Evolutionary conservation across 192 early-diverging fungal genomes (phyloP), one percentile per base, ranked within the genome.

Genomic region (Pilaira anomala): DNA sequence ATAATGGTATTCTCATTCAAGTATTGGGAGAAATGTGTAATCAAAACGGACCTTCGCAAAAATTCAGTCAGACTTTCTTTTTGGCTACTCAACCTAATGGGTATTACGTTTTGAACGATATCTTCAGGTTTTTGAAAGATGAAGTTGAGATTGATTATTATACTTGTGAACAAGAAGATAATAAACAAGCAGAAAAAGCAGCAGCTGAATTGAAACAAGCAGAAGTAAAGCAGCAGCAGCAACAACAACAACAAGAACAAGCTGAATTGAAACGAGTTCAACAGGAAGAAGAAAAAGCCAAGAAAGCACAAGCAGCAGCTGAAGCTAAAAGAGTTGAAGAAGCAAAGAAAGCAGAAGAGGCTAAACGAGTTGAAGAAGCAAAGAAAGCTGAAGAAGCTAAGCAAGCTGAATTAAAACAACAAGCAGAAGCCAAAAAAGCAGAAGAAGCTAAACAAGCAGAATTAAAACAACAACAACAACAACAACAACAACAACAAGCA

Each of bases 111-210:
- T 76, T 88, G 76, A 94, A 94, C 67, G 93, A 96, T 71, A 94
- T 97, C 60, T 89, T 97, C 82, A 89, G 95, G 60, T 96, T 90
- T 79, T 76, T 97, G 70, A 91, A 91, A 71, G 94, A 97, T n/a
- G 94, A 95, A 61, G 53, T 65, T 5, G 49, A 69, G 25, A 69
- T 69, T 63, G 68, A 69, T 26, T 69, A 58, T 24, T 62, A 69
- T 19, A 50, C 33, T 4, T 56, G 53, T 29, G 73, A 73, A 53
- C 87, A 86, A 33, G 87, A 84, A 49, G 74, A 85, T 36, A 79
- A 78, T 28, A 65, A 49, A 12, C 25, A 49, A 6, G 40, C 18
- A n/a, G 46, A 55, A n/a, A 67, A 75, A 21, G 33, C 41, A 67
- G 41, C 49, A 44, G 58, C 51, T 40, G 48, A 62, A 41, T 29